Conservation (phyloP, 306 rosid genomes). For the Rosa multiflora region DNA sequence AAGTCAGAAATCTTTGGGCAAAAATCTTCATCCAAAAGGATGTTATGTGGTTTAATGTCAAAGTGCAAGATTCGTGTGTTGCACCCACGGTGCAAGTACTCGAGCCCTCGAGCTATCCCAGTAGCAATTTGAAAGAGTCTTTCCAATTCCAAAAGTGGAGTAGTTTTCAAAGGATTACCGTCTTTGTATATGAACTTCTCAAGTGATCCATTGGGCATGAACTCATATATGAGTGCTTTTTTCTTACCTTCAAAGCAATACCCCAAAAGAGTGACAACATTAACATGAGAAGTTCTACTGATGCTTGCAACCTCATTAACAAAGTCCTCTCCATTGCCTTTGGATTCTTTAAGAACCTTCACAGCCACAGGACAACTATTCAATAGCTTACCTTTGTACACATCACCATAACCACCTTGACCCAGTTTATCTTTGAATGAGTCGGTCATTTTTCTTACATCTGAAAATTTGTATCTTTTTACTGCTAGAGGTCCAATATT, state of each 20-base stretch:
- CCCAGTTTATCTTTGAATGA: conserved; percentile 42
- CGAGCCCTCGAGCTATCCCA: conserved; percentile 35
- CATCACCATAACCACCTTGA: conserved; percentile 50
- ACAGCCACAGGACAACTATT: conserved; percentile 35
- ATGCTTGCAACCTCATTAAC: conserved; percentile 50
- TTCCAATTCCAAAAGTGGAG: conserved; percentile 32
- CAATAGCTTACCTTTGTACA: conserved; percentile 32
- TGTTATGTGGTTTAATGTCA: conserved; percentile 47
- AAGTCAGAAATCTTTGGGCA: conserved; percentile 44
- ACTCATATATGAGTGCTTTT: conserved; percentile 47
- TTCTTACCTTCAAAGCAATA: conserved; percentile 37
- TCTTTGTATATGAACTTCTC: conserved; percentile 36
- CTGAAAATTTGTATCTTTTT: conserved; percentile 36
- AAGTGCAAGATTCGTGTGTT: conserved; percentile 47
- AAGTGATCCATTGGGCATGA: conserved; percentile 51
- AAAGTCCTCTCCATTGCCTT: conserved; percentile 36
- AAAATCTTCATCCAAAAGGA: conserved; percentile 39
- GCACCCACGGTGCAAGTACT: conserved; percentile 48
- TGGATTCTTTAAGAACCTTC: conserved; percentile 39
- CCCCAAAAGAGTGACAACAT: conserved; percentile 43
- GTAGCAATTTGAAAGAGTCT: conserved; percentile 7
- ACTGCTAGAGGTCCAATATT: conserved; percentile 20
- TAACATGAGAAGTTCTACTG: conserved; percentile 50
- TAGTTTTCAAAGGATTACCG: not conserved
- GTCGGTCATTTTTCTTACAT: conserved; percentile 40